Evolutionary conservation across 2,329 filamentous ascomycete genomes (phyloP), one percentile per base, ranked within the genome.

Genomic region (Hymenotorrendiella dingleyae): DNA sequence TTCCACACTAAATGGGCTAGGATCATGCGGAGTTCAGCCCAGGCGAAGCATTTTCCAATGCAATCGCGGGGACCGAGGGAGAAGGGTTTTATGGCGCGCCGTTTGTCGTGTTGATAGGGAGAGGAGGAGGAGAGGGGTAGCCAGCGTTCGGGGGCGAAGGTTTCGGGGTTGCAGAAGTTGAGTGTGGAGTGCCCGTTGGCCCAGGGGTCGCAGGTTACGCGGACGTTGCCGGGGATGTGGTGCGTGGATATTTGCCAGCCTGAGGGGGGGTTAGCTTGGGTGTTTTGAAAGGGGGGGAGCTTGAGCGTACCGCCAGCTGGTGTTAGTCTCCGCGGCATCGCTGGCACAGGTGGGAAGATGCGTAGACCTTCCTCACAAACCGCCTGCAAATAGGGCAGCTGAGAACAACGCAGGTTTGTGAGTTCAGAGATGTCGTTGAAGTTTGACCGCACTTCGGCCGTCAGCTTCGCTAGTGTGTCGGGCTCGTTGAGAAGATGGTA

Each of bases 391-490:
- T 69, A 69, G 0, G 42, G 42, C 5, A 56, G 24, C 1, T 33
- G 33, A 9, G 41, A 24, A 12, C 45, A 27, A 14, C 17, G 40
- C 2, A 19, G 22, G 20, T 42, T 40, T 5, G 19, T 23, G 19
- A 42, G 54, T 16, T 54, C 48, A 1, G 12, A 17, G 17, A 56
- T 53, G 8, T 48, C 54, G 6, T 38, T 48, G 50, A 73, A 73
- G 0, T 60, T 42, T 3, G 49, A 42, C 3, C 69, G 62, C 4
- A 74, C 57, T 46, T 74, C 72, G 0, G 57, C 47, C 3, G 56
- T 58, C 3, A 76, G 57, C 23, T 60, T 65, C 2, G 54, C 46
- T 36, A 70, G 50, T 0, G 60, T 56, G 2, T 60, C 8, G 4
- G 44, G 46, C n/a, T 48, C 43, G 8, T 19, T 36, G 6, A 47